Percentiles rank a stretch among this genome's conserved stretches.
Conservation (phyloP, 2,329 filamentous ascomycete species). For the Sphaerulina vaccinii region DNA sequence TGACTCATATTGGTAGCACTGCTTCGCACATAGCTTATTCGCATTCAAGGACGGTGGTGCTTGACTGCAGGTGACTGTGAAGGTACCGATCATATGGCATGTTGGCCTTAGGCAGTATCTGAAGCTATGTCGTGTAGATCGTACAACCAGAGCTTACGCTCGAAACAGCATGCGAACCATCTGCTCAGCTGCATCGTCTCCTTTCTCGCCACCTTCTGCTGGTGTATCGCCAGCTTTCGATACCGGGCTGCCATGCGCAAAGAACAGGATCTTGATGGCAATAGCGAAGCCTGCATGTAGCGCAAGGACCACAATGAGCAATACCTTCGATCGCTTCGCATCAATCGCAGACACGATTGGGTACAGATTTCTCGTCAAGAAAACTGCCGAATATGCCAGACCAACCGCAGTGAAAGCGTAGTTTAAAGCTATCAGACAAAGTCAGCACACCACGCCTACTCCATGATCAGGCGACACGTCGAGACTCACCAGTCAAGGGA, state of each 20-base stretch:
- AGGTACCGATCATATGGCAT: not conserved
- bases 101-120: not conserved
- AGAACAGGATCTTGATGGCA: conserved; percentile 96
- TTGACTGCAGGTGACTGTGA: not conserved
- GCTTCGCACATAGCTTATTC: too few species aligned
- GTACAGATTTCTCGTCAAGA: conserved; percentile 76
- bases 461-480: not conserved
- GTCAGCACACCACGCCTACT: conserved; percentile 17
- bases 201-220: conserved; percentile 3
- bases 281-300: conserved; percentile 88
- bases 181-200: conserved; percentile 17
- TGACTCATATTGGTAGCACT: not conserved
- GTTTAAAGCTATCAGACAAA: conserved; percentile 64
- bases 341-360: conserved; percentile 92
- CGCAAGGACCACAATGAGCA: conserved; percentile 78
- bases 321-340: conserved; percentile 81
- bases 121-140: not conserved
- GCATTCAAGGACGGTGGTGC: too few species aligned
- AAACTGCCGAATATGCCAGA: conserved; percentile 77
- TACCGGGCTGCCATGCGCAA: conserved; percentile 59
- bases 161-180: conserved; percentile 15
- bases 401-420: conserved; percentile 89
- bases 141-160: not conserved
- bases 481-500: conserved; percentile 61
- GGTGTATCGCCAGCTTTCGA: conserved; percentile 21